A percentile compares a stretch with the other conserved stretches of the same genome.
These are phyloP conservation scores for Nemania sp. DNA, from an alignment of 2,329 filamentous ascomycete genomes.

Conservation along the genomic window DNA sequence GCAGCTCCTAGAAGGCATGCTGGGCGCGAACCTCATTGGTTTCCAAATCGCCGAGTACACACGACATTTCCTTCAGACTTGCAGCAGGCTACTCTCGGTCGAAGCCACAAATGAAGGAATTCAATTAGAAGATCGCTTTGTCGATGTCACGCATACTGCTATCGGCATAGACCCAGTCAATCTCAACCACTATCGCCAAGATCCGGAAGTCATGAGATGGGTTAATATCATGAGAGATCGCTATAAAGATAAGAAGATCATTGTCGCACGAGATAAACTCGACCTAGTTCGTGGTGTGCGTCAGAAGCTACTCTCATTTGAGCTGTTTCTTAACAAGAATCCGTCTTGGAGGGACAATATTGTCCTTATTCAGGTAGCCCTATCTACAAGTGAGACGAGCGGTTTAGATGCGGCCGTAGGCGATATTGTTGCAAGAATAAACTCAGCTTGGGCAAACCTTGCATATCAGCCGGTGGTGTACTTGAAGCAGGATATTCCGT, in stretches of 20 bases:
- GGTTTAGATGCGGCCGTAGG: constrained; percentile 90
- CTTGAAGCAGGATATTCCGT: constrained; percentile 93
- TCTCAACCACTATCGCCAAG: constrained; percentile 76
- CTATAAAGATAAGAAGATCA: constrained; percentile 88
- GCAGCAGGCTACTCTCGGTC: constrained; percentile 88
- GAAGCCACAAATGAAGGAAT: constrained; percentile 90
- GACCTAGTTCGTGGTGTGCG: constrained; percentile 92
- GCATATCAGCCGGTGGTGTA: constrained; percentile 94
- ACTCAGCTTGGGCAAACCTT: constrained; percentile 89
- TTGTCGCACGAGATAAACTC: constrained; percentile 93
- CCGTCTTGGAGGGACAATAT: constrained; percentile 90
- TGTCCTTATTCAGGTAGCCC: constrained; percentile 92
- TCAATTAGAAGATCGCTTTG: constrained; percentile 91
- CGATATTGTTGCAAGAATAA: constrained; percentile 94
- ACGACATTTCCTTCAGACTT: constrained; percentile 94
- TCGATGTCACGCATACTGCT: constrained; percentile 85
- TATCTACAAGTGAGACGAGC: constrained; percentile 80
- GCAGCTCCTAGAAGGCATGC: constrained; percentile 89
- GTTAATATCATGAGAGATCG: constrained; percentile 82
- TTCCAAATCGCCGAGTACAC: constrained; percentile 96
- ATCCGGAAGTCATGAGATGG: constrained; percentile 81
- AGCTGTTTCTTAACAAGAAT: constrained; percentile 93
- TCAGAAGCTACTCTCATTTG: constrained; percentile 92
- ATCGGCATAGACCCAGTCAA: constrained; percentile 92
- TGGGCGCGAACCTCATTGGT: constrained; percentile 90